phyloP scores from a whole-genome alignment of 257 asterid species.

The Salvia rosmarinus region DNA sequence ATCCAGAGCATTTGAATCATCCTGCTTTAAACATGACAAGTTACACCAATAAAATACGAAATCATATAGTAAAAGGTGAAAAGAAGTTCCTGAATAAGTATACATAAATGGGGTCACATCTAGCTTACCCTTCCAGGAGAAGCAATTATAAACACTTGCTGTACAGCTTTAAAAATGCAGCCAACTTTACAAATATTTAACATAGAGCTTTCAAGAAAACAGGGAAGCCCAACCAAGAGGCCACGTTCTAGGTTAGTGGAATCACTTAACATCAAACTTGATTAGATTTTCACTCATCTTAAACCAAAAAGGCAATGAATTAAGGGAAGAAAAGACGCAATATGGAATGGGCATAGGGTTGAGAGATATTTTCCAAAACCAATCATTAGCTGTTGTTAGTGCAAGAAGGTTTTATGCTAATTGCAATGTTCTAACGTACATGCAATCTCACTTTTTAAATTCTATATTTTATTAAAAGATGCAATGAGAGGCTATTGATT shows the following conservation, averaged over 20 bases:
- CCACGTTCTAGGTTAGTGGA: background rate
- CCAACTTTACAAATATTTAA: background rate
- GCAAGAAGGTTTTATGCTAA: background rate
- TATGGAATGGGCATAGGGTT: background rate
- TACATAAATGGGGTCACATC: background rate
- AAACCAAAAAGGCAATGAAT: slow-evolving; percentile 12
- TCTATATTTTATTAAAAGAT: background rate
- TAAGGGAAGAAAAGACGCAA: background rate
- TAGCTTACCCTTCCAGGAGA: background rate
- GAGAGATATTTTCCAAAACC: background rate
- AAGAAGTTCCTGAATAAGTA: slow-evolving; percentile 16
- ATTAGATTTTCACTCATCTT: slow-evolving; percentile 1
- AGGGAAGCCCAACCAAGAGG: slow-evolving; percentile 12
- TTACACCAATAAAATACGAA: slow-evolving; percentile 35
- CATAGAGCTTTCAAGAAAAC: slow-evolving; percentile 14
- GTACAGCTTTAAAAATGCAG: background rate
- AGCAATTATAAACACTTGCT: background rate
- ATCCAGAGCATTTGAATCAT: slow-evolving; percentile 52
- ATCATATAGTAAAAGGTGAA: slow-evolving; percentile 26
- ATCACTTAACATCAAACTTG: background rate
- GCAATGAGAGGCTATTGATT: background rate
- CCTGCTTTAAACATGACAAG: slow-evolving; percentile 56
- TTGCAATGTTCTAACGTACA: background rate
- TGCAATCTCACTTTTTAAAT: background rate
- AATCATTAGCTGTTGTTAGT: background rate